phyloP scores from a whole-genome alignment of 352 stramenopile genomes.

The Aphanomyces invadans region DNA sequence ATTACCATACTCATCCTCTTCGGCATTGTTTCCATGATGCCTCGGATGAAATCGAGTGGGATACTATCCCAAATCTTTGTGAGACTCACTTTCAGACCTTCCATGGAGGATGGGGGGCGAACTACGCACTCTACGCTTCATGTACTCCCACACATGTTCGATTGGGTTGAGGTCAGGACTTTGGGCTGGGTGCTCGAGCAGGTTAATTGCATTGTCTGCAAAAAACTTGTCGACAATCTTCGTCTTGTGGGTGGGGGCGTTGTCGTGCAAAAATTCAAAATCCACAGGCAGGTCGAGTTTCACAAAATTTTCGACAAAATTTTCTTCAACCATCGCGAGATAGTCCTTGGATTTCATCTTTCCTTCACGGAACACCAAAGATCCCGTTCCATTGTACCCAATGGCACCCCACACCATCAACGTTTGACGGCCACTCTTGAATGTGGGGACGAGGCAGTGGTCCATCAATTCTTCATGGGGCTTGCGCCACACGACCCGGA shows the following conservation, averaged over 20 bases:
- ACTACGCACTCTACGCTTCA: neutral
- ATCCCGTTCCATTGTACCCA: neutral
- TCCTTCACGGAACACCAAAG: neutral
- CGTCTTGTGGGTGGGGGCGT: conserved; percentile 2
- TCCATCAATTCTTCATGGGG: neutral
- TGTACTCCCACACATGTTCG: conserved; percentile 13
- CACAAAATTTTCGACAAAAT: neutral
- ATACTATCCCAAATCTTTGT: neutral
- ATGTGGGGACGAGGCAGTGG: neutral
- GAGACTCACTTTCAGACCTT: neutral
- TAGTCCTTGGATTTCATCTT: conserved; percentile 3
- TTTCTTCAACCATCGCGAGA: neutral
- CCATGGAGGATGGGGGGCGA: neutral
- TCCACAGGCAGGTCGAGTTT: neutral
- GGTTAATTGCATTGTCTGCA: neutral
- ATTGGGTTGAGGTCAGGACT: conserved; percentile 23
- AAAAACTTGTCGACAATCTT: neutral
- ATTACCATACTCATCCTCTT: conserved; percentile 3
- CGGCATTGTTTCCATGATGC: neutral
- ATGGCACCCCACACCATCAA: conserved; percentile 13
- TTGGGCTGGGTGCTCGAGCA: conserved; percentile 4
- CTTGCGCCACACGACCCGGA: conserved; percentile 4
- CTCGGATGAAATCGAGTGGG: neutral
- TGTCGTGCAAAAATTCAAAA: conserved; percentile 3
- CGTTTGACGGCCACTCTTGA: conserved; percentile 4